Base-by-base conservation (phyloP, 495 filamentous ascomycete species). In the Penicillium robsamsonii region DNA sequence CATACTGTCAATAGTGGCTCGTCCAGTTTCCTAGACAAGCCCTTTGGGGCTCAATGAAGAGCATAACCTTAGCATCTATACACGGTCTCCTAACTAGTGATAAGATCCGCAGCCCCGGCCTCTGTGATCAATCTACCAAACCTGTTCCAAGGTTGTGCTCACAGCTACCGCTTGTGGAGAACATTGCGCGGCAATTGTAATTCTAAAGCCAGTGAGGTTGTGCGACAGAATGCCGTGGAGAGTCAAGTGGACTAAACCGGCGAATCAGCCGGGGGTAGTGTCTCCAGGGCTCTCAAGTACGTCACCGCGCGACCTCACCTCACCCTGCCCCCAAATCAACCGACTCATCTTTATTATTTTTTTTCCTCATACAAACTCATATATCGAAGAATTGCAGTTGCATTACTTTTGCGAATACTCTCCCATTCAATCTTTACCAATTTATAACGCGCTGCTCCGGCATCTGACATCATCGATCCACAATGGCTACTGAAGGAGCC, bases 271-370 rank as follows among this genome's bases (percentile, higher is more conserved):
- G 47, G 58, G 55, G 57, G 64, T 66, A 72, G 64, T 58, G 62
- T 58, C 61, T 47, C 58, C 55, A 59, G 56, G 61, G 45, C 51
- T 53, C 60, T 68, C 69, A 70, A 67, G 65, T 71, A 74, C 71
- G 71, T 74, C 71, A 75, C 70, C 60, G 66, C 66, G 68, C 69
- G 69, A 74, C 70, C 68, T 74, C 71, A 69, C 54, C 53, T 70
- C 55, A 51, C 46, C 31, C 35, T 48, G 46, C 52, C 54, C 55
- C 24, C 31, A 29, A 59, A 29, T 47, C 58, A 46, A 59, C 58
- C 56, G 30, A 54, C 58, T 57, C 37, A 38, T 50, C 62, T 52
- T 45, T 43, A 3, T 24, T 44, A 47, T 20, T 49, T 11, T 29
- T 29, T 15, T 46, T 29, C 38, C 41, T 45, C 40, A 20, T 49